phyloP scores from a whole-genome alignment of 306 rosid species.

The Prunus dulcis region DNA sequence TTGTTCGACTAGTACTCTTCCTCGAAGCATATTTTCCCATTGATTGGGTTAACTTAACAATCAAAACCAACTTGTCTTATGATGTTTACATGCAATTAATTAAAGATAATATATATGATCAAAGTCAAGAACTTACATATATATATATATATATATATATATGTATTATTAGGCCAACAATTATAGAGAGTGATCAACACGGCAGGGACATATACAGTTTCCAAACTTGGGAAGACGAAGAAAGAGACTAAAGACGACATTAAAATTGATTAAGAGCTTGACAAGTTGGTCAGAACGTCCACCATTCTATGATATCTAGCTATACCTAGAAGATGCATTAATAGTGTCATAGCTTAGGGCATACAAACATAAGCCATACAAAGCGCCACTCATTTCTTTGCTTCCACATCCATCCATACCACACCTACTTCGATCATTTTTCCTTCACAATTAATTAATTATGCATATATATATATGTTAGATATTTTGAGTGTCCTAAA shows the following conservation, averaged over 20 bases:
- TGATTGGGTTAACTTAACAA: too few relatives aligned
- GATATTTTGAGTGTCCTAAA: constrained; percentile 38
- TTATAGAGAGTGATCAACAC: neutral
- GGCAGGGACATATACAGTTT: neutral
- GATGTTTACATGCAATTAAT: neutral
- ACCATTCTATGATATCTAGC: neutral
- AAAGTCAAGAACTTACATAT: too few relatives aligned
- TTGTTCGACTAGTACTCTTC: too few relatives aligned
- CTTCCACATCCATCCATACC: neutral
- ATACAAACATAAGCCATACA: neutral
- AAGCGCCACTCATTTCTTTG: neutral
- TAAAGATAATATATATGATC: too few relatives aligned
- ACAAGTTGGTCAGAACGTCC: neutral
- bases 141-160: too few relatives aligned
- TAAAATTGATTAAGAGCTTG: neutral
- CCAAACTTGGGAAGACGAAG: neutral
- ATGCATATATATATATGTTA: neutral
- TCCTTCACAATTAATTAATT: neutral
- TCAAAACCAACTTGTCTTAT: neutral
- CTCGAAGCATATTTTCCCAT: too few relatives aligned
- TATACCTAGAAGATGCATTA: neutral
- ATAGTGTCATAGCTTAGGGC: neutral
- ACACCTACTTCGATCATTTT: constrained; percentile 19
- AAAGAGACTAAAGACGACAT: neutral
- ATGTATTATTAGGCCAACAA: neutral